Base-by-base conservation (phyloP, 2,329 filamentous ascomycete genomes). In the Tympanopsis confertula region DNA sequence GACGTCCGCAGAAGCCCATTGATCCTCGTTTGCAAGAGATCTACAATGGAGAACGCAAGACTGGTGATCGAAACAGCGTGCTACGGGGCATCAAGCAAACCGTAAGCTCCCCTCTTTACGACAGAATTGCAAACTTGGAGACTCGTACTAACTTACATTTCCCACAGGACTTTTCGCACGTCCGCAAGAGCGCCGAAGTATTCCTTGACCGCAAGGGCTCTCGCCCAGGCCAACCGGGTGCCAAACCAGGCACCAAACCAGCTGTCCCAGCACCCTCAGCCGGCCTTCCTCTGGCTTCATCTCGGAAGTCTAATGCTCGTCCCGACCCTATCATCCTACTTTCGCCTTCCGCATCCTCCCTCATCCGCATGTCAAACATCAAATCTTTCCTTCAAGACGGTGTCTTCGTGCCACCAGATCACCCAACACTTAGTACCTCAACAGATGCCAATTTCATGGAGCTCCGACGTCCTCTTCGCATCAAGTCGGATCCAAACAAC, bases 281-380 rank as follows among this genome's bases (percentile, higher is more conserved):
- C 1, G 55, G 57, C 3, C 53, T 61, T 19, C 51, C 59, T 3
- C 51, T 58, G 35, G 45, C 57, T 13, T 59, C 63, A 44, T 65
- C 62, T 45, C 49, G 54, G 42, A 50, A 46, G 50, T 39, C 26
- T 41, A 37, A 45, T 15, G 15, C 12, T 13, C 63, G 74, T 41
- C 71, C 73, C 26, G 71, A 94, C 55, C 91, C 91, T 36, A 98
- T 98, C 61, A 95, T 98, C 56, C 79, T 98, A 19, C 80, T 98
- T 43, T 96, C 91, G 0, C 91, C 91, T 1, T 96, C 89, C 2
- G 91, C 89, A 10, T 95, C 89, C 2, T 93, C 88, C 2, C 77
- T 96, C 36, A 78, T 98, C 26, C 87, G 89, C 56, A 86, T 96
- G 75, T 84, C 86, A 38, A 98, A 98, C 57, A 86, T 93, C 59